Base-by-base conservation (phyloP, 441 rosid species). In the Raphanus hybrid region DNA sequence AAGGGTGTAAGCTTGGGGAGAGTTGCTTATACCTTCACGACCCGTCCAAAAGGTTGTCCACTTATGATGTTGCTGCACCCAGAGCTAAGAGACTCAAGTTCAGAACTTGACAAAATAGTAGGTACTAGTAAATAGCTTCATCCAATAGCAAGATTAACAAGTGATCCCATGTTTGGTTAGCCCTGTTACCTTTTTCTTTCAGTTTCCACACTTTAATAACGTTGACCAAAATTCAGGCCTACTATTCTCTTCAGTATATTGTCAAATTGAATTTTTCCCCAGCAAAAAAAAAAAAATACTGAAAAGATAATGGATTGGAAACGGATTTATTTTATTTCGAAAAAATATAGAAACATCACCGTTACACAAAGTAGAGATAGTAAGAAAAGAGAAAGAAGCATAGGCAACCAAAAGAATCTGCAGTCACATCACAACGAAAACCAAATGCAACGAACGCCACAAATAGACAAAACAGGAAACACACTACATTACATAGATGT, bases 1-100 rank as follows among this genome's bases (percentile, higher is more conserved):
- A 27, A 70, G 97, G 97, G 3, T 91, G 97, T 79, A 79, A 84
- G 10, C 79, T 71, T 8, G 94, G 97, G 29, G 52, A 76, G 2
- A 79, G 69, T 50, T 89, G 92, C 75, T 76, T 61, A 3, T 89
- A 35, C 70, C 55, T 52, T 70, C 96, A 91, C 67, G 96, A 80
- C 48, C 2, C 35, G 6, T 66, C 88, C 11, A 52, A 62, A 20
- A 78, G 80, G 64, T 64, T 34, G 62, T 66, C 52, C 69, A 64
- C 58, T 15, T 1, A 77, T n/a, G 82, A 82, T 18, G 27, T 50
- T 23, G n/a, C 68, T 57, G 6, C 58, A 6, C 85, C 84, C 1
- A 66, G 48, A 60, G 84, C 82, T 0, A 89, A 91, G 84, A 84
- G 84, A 82, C 74, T 69, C 84, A 89, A 69, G 77, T 26, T 85